Evolutionary conservation across 83 land plant species (phyloP), one percentile per base, ranked within the genome.

Genomic region (Diphasiastrum complanatum): DNA sequence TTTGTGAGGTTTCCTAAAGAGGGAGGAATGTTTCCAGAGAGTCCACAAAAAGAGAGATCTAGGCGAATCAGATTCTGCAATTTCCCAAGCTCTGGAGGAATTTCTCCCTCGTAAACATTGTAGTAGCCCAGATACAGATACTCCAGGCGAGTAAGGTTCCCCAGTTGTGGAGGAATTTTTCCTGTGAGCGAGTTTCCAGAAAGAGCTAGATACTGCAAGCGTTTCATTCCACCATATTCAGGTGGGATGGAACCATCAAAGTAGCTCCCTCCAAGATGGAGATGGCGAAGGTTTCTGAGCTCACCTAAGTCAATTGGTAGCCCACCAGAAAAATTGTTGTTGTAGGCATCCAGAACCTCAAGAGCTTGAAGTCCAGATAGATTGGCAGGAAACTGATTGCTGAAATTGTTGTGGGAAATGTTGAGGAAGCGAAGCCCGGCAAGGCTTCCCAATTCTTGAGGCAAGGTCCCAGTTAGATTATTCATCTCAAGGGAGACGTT

Each of bases 371-470:
- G 51, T 6, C 23, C 23, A 48, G 51, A 48, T n/a, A n/a, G n/a
- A n/a, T n/a, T n/a, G n/a, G n/a, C n/a, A n/a, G n/a, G n/a, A n/a
- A n/a, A n/a, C n/a, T n/a, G n/a, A n/a, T n/a, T n/a, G n/a, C n/a
- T n/a, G 16, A 87, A 66, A 41, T 56, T 41, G 30, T 87, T 87
- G 31, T 52, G 78, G 1, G 95, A 81, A 27, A 87, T 71, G 47
- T 87, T 86, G 50, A 87, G 74, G 1, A 81, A 77, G 32, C 79
- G 84, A 24, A 87, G 46, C 76, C 79, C 81, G 11, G 83, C 77
- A 34, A 87, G 65, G 49, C 63, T 23, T 0, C 83, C 71, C 45
- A 84, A 43, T 40, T 65, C 68, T 26, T 69, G 62, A 0, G 89
- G 95, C 3, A 85, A 25, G 47, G 75, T 57, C 18, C 95, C 95